These are phyloP conservation scores for Barbarea vulgaris DNA, from an alignment of 345 rosid species.

Conservation along the genomic window DNA sequence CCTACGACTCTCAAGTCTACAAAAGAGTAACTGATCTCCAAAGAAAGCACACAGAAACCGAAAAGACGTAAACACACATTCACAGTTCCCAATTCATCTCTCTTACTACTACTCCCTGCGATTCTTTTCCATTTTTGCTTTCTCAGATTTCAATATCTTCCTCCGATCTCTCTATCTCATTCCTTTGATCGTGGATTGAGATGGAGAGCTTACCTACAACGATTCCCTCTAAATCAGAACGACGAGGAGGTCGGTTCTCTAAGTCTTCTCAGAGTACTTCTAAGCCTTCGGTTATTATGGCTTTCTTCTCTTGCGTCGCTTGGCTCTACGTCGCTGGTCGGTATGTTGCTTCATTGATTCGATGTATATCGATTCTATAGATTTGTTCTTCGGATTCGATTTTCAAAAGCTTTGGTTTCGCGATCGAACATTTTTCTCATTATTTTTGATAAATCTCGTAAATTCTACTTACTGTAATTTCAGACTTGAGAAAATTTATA, in stretches of 20 bases:
- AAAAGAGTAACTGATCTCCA: neutral
- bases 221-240: slow-evolving; percentile 53
- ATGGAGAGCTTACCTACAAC: slow-evolving; percentile 77
- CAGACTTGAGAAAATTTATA: no score
- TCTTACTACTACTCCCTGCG: neutral
- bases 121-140: neutral
- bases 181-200: slow-evolving; percentile 38
- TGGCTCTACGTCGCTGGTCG: slow-evolving; percentile 97
- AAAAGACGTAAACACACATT: neutral
- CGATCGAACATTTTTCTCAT: neutral
- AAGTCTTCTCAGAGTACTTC: slow-evolving; percentile 63
- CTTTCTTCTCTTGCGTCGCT: slow-evolving; percentile 92
- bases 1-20: neutral
- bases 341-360: slow-evolving; percentile 41
- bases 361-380: neutral
- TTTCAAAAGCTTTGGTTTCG: neutral
- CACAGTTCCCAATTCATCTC: neutral
- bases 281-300: slow-evolving; percentile 69
- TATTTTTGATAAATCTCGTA: neutral
- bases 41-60: neutral
- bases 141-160: neutral
- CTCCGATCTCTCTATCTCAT: slow-evolving; percentile 13
- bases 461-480: neutral
- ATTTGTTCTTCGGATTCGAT: neutral
- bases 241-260: slow-evolving; percentile 68